Evolutionary conservation across 2,329 filamentous ascomycete genomes (phyloP), one percentile per base, ranked within the genome.

Genomic region (Botrytis deweyae): DNA sequence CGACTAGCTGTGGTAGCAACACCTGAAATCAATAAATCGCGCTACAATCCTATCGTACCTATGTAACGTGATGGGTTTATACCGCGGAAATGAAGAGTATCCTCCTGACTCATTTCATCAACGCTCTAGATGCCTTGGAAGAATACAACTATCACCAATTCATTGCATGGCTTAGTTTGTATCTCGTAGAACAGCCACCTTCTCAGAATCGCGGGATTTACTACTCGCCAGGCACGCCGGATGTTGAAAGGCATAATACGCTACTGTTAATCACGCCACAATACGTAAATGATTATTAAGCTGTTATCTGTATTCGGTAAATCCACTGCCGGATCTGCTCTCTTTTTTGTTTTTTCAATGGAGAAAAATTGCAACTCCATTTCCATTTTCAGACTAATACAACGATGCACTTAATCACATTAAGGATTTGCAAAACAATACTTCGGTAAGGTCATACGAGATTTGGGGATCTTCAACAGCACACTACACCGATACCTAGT

Each of bases 231-330:
- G 61, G 61, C 36, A 63, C 7, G 14, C 12, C 36, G 38, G 61
- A 42, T n/a, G 36, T 40, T 12, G 25, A 68, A 68, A 68, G 25
- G 46, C 18, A 52, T 67, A 52, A 67, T n/a, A 16, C 18, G 25
- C 36, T 38, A 36, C 38, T 58, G 25, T 58, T 40, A 58, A 68
- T 58, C 49, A 68, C 49, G 66, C 36, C 66, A 68, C 49, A 40
- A 29, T 42, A 33, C 33, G 33, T 33, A 38, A 22, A 42, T 42
- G 66, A 69, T 58, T 22, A 14, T 58, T 25, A 10, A 68, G 14
- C 25, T 68, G 46, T 29, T 8, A 55, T 36, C 65, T 55, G 20
- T 18, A 55, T 55, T 55, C 36, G 44, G 66, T 42, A 69, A 25
- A 12, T 38, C 29, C 66, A 42, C 16, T 42, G 49, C 66, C 36